A percentile compares a stretch with the other conserved stretches of the same genome.
phyloP scores from a whole-genome alignment of 2,329 filamentous ascomycete species.

The Fusarium gaditjirri region DNA sequence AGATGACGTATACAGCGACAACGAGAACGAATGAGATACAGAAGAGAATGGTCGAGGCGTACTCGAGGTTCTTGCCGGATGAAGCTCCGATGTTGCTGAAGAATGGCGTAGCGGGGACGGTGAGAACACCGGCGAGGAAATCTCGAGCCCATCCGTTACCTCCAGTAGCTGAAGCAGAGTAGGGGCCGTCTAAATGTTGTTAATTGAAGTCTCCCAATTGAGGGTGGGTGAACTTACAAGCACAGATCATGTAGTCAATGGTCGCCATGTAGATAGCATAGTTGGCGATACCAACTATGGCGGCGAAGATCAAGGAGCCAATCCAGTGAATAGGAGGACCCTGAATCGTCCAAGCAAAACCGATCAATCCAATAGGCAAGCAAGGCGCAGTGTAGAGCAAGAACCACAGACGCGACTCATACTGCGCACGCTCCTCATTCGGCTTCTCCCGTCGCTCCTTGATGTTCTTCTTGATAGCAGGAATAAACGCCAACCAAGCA shows the following conservation, averaged over 20 bases:
- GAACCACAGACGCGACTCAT: constrained; percentile 74
- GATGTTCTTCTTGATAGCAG: constrained; percentile 65
- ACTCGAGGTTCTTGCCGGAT: constrained; percentile 63
- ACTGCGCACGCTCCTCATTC: constrained; percentile 69
- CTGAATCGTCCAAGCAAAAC: constrained; percentile 75
- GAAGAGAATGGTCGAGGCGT: constrained; percentile 72
- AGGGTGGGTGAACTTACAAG: constrained; percentile 19
- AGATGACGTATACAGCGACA: constrained; percentile 72
- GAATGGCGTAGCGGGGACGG: constrained; percentile 73
- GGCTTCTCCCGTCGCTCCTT: constrained; percentile 61
- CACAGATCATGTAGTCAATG: constrained; percentile 74
- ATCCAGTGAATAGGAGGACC: constrained; percentile 75
- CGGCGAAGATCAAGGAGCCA: constrained; percentile 71
- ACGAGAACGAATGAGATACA: constrained; percentile 71
- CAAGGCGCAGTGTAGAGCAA: constrained; percentile 70
- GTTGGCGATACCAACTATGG: constrained; percentile 77
- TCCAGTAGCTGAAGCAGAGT: constrained; percentile 78
- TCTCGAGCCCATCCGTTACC: constrained; percentile 81
- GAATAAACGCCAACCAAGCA: constrained; percentile 69
- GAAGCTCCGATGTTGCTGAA: constrained; percentile 65
- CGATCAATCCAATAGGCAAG: constrained; percentile 73
- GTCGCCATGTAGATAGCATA: constrained; percentile 80
- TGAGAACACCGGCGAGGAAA: constrained; percentile 77
- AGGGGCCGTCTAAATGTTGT: constrained; percentile 60
- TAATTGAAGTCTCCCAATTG: rapidly evolving